Evolutionary conservation across 257 asterid species (phyloP).

Genomic region (Solanum habrochaites): DNA sequence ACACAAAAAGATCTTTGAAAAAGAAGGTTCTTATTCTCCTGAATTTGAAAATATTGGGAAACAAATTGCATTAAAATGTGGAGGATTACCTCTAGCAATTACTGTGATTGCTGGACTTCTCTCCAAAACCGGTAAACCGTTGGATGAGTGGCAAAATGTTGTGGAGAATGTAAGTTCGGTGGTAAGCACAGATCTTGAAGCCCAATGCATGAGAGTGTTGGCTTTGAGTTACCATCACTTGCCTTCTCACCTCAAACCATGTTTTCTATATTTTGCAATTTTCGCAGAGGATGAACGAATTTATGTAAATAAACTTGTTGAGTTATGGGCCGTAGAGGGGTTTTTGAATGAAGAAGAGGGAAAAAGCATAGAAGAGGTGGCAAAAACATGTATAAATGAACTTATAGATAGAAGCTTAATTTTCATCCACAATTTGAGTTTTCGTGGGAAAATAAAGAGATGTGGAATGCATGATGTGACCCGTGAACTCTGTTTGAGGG

Average conservation of each 20-base stretch:
- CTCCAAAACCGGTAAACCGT: neutral
- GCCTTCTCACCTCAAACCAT: constrained; percentile 2
- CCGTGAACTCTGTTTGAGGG: neutral
- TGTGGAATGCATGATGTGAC: constrained; percentile 2
- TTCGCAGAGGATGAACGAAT: neutral
- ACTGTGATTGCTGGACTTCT: neutral
- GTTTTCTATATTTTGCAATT: neutral
- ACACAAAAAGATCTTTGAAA: neutral
- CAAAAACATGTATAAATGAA: neutral
- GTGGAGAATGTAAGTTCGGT: neutral
- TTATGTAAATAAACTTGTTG: neutral
- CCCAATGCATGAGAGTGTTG: neutral
- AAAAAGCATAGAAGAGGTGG: neutral
- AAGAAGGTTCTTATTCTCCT: neutral
- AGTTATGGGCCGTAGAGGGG: constrained; percentile 1
- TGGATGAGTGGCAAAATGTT: neutral
- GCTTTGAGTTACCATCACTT: constrained; percentile 1
- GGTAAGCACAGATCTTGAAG: neutral
- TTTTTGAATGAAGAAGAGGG: neutral
- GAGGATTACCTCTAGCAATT: neutral
- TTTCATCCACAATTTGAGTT: neutral
- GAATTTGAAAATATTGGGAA: neutral
- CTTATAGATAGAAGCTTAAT: neutral
- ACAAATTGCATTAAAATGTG: neutral
- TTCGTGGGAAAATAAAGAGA: neutral